Base-by-base conservation (phyloP, 331 rosid species). In the Quercus phellos region DNA sequence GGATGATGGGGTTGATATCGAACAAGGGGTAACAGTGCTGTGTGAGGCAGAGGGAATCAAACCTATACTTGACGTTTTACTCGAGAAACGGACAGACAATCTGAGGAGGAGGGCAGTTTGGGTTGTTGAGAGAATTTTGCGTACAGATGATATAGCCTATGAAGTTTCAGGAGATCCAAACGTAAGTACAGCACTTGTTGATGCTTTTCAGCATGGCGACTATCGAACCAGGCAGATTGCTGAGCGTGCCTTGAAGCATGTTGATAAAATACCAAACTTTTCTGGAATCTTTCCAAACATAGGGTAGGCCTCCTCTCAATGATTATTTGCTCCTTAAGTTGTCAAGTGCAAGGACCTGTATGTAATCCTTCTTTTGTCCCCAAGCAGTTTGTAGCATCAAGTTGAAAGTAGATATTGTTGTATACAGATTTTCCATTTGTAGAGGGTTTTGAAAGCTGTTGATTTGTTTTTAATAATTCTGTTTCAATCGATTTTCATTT, bases 171-270 rank as follows among this genome's bases (percentile, higher is more conserved):
- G 90, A 21, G 92, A 93, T 84, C 99, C 83, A 78, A 95, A 93
- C 61, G 85, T 95, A 82, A 88, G 92, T 72, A 91, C 99, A 32
- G 97, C 99, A 42, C 97, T 95, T 55, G 99, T 95, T 75, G 99
- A 95, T 29, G 98, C 99, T 63, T 95, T 92, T 90, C 98, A 95
- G 85, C 97, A 95, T 60, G 98, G 91, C 14, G 99, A 95, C 77
- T 87, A 85, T 72, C 89, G 94, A 85, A 95, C 99, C 71, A 84
- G 94, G 73, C 99, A 95, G 87, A 93, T 85, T 35, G 99, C 99
- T 5, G 99, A 95, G 84, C 93, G 83, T 72, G 99, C 99, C 75
- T 85, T 95, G 74, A 95, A 89, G 87, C 99, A 95, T 85, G 89
- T 95, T 42, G 98, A 93, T 75, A 93, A 91, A 90, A 85, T 95